Conservation (phyloP, 345 rosid species). For the Erysimum cheiranthoides region DNA sequence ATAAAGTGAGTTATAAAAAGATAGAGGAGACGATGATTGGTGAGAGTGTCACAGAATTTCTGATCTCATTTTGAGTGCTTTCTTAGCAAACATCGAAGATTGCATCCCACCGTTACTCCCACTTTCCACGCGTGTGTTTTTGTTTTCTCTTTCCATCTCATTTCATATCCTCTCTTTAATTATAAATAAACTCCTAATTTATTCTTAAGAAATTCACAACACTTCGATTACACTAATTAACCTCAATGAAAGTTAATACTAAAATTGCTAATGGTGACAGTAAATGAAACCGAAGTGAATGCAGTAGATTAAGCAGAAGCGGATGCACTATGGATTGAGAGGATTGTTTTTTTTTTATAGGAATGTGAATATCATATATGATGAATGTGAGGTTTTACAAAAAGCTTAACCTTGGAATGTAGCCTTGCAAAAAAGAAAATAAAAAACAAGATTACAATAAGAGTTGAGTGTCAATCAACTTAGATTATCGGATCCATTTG, state of each 20-base stretch:
- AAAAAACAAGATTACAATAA: too few relatives aligned
- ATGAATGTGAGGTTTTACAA: too few relatives aligned
- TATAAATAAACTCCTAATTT: background rate
- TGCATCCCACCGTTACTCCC: conserved; percentile 47
- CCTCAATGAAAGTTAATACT: background rate
- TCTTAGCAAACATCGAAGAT: conserved; percentile 47
- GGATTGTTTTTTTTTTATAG: too few relatives aligned
- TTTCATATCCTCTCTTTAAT: conserved; percentile 10
- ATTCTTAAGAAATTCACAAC: background rate
- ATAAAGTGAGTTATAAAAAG: conserved; percentile 36
- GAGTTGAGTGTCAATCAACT: too few relatives aligned
- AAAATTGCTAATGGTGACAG: background rate
- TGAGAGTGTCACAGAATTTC: conserved; percentile 35
- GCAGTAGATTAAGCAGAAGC: background rate
- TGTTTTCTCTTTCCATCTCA: conserved; percentile 31
- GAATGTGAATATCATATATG: too few relatives aligned
- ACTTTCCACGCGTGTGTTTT: conserved; percentile 49
- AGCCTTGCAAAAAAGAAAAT: too few relatives aligned
- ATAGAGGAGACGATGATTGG: conserved; percentile 32
- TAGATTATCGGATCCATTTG: too few relatives aligned
- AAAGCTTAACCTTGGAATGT: too few relatives aligned
- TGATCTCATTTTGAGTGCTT: conserved; percentile 46
- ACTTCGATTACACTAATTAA: background rate
- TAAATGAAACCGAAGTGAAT: background rate
- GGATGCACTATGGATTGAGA: background rate